Conservation (phyloP, 768 basidiomycete genomes). For the Fomitopsis pulvina region DNA sequence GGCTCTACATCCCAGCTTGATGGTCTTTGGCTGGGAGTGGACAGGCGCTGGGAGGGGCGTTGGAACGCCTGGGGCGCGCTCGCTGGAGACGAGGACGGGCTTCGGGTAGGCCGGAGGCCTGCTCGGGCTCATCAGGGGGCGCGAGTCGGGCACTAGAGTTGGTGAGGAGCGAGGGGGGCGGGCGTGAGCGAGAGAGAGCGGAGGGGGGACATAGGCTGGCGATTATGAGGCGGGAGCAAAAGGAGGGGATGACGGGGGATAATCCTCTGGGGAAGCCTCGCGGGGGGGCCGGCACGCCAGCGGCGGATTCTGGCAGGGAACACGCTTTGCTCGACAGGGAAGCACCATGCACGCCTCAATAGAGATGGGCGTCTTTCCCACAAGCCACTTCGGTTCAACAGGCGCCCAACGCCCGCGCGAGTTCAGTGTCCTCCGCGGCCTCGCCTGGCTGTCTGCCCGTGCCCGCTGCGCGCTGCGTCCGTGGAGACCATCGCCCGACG, state of each 20-base stretch:
- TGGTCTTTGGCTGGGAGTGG: conserved; percentile 25
- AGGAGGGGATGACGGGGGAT: not conserved
- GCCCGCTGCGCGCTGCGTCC: no score
- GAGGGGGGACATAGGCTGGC: not conserved
- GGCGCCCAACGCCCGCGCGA: no score
- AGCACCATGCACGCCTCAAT: not conserved
- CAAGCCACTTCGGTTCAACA: no score
- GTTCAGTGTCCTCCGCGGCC: no score
- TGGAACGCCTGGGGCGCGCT: not conserved
- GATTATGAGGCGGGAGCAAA: not conserved
- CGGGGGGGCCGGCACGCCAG: not conserved
- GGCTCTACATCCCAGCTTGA: conserved; percentile 26
- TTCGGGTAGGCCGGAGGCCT: not conserved
- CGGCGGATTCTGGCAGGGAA: not conserved
- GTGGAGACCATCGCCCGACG: no score
- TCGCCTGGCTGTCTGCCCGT: no score
- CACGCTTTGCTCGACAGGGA: not conserved
- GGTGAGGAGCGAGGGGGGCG: not conserved
- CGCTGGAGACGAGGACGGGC: conserved; percentile 3
- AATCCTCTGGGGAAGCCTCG: not conserved
- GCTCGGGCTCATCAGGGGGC: not conserved
- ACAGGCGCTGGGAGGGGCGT: conserved; percentile 19
- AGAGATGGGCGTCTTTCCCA: not conserved
- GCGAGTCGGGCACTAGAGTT: not conserved
- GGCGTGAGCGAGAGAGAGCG: not conserved